Evolutionary conservation across 1,139 yeast species (phyloP).

Genomic region (Candida glucosophila): DNA sequence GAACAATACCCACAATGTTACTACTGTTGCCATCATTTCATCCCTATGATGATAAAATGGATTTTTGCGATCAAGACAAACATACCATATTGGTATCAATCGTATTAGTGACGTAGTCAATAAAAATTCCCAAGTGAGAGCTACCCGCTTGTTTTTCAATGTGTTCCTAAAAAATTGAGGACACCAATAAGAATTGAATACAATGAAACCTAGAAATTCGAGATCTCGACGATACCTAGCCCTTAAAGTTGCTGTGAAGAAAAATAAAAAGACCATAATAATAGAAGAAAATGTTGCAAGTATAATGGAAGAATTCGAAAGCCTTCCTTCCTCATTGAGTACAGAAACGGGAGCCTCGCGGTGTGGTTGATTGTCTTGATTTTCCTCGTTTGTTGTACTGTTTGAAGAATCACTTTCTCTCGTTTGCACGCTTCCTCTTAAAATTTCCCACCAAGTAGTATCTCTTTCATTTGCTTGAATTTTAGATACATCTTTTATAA

Average conservation of each 20-base stretch:
- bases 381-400: conserved; percentile 1
- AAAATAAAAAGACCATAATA: conserved; percentile 47
- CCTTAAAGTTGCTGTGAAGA: conserved; percentile 63
- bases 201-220: conserved; percentile 46
- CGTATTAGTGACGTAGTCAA: conserved; percentile 59
- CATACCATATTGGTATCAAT: conserved; percentile 55
- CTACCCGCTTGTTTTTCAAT: conserved; percentile 57
- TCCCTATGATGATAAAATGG: conserved; percentile 52
- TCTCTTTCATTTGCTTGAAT: conserved; percentile 71
- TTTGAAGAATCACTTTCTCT: conserved; percentile 7
- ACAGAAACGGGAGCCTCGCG: conserved; percentile 7
- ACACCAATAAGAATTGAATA: conserved; percentile 73
- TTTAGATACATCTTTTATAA: conserved; percentile 58
- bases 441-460: conserved; percentile 55
- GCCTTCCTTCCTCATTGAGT: conserved; percentile 42
- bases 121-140: conserved; percentile 66
- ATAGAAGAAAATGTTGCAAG: conserved; percentile 54
- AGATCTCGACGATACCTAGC: conserved; percentile 41
- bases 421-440: conserved; percentile 32
- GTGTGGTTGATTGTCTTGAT: not conserved
- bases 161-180: conserved; percentile 84
- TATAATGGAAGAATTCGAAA: conserved; percentile 53
- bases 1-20: conserved; percentile 44
- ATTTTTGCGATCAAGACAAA: conserved; percentile 35
- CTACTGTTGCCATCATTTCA: conserved; percentile 32